Evolutionary conservation across 495 filamentous ascomycete species (phyloP), one percentile per base, ranked within the genome.

Genomic region (Staphylotrichum tortipilum): DNA sequence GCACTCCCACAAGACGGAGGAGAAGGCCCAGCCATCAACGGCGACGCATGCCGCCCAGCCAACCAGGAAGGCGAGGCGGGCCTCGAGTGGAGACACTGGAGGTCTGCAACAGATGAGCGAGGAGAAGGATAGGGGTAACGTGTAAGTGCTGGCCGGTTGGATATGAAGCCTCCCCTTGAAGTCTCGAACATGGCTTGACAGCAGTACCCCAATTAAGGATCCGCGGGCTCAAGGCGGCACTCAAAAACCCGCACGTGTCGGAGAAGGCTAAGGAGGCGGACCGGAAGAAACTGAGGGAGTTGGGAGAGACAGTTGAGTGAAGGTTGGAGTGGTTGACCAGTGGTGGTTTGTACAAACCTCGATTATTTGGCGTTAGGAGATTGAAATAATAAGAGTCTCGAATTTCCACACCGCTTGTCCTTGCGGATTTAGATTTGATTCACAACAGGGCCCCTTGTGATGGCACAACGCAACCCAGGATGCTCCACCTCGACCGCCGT

Each of bases 201-300:
- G 7, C 6, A 10, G 19, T 8, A 7, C 18, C 18, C 19, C 43
- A 2, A 22, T 34, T 40, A 5, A 56, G 56, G 2, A 55, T 58
- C 12, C 56, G 56, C 2, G 56, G 56, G 22, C 40, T 58, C 18
- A 58, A 52, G 40, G 48, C 56, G 9, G 56, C 56, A n/a, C 18
- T 58, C 30, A 49, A 55, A 10, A 58, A 58, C 48, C 56, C 56
- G 3, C 24, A 58, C 28, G 56, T 58, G 1, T 58, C 56, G 34
- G 53, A 58, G 29, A 53, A 59, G 35, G 62, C 62, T 5, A 63
- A 65, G 47, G 55, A 63, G n/a, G 47, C 47, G 34, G 60, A 65
- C 28, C 53, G 60, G 11, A 48, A 63, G 55, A 63, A 59, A 46
- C 33, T 65, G 41, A 37, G 43, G 3, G 58, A 59, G 0, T n/a